A percentile compares a stretch with the other conserved stretches of the same genome.
Conservation (phyloP, 345 rosid genomes). For the Brassica juncea region DNA sequence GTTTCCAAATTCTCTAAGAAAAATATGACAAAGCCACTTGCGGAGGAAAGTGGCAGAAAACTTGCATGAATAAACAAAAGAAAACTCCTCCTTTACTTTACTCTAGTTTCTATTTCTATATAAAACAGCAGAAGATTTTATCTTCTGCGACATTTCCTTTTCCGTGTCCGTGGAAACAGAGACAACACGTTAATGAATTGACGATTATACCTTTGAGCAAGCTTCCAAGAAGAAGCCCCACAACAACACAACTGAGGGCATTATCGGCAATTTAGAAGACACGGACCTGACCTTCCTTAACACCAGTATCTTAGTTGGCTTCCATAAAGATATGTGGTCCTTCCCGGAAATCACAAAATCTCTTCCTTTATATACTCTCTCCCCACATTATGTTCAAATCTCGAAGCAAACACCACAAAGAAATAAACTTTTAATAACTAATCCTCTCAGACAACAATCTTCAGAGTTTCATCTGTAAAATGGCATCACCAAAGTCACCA, state of each 20-base stretch:
- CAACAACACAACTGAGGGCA: neutral
- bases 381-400: neutral
- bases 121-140: slow-evolving; percentile 7
- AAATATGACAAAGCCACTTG: neutral
- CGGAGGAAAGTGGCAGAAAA: slow-evolving; percentile 17
- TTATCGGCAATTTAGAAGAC: neutral
- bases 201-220: slow-evolving; percentile 22
- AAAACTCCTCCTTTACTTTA: neutral
- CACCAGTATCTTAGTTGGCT: neutral
- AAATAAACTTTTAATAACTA: neutral
- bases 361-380: slow-evolving; percentile 27
- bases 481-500: slow-evolving; percentile 45
- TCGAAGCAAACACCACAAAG: neutral
- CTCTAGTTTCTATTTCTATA: neutral
- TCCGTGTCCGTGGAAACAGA: neutral
- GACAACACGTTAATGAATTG: neutral
- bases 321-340: neutral
- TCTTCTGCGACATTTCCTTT: slow-evolving; percentile 4
- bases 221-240: slow-evolving; percentile 46
- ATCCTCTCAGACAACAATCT: neutral
- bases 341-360: neutral
- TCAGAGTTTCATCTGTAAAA: neutral
- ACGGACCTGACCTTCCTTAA: neutral
- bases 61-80: neutral
- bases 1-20: neutral